A percentile compares a stretch with the other conserved stretches of the same genome.
phyloP scores from a whole-genome alignment of 768 basidiomycete species.

The Lactarius tabidus region DNA sequence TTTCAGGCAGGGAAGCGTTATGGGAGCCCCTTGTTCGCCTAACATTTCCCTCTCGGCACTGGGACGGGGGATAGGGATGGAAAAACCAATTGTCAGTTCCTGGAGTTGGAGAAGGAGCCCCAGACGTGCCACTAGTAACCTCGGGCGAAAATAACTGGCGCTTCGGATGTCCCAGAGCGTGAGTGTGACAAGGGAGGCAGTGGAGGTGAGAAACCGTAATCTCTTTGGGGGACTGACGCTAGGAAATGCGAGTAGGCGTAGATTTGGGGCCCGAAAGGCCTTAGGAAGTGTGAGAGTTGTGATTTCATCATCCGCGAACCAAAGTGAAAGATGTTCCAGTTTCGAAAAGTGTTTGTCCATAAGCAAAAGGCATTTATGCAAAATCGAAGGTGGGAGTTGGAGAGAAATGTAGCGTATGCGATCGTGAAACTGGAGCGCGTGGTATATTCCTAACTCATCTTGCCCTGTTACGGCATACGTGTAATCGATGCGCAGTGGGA shows the following conservation, averaged over 20 bases:
- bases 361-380: not conserved
- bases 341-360: not conserved
- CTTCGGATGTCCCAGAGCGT: not conserved
- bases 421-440: not conserved
- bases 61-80: not conserved
- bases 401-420: not conserved
- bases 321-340: not conserved
- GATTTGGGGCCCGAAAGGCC: not conserved
- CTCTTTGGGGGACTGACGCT: not conserved
- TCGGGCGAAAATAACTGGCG: not conserved
- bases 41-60: not conserved
- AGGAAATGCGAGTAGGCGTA: not conserved
- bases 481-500: not conserved
- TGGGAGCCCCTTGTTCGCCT: not conserved
- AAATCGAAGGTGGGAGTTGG: not conserved
- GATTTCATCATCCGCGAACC: not conserved
- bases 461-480: not conserved
- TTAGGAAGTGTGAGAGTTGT: not conserved
- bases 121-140: not conserved
- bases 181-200: not conserved
- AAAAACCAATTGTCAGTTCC: not conserved
- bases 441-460: not conserved
- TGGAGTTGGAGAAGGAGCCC: not conserved
- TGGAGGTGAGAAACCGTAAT: not conserved
- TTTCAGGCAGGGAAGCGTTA: not conserved